Conservation (phyloP, 768 basidiomycete species). For the Rhodotorula babjevae region DNA sequence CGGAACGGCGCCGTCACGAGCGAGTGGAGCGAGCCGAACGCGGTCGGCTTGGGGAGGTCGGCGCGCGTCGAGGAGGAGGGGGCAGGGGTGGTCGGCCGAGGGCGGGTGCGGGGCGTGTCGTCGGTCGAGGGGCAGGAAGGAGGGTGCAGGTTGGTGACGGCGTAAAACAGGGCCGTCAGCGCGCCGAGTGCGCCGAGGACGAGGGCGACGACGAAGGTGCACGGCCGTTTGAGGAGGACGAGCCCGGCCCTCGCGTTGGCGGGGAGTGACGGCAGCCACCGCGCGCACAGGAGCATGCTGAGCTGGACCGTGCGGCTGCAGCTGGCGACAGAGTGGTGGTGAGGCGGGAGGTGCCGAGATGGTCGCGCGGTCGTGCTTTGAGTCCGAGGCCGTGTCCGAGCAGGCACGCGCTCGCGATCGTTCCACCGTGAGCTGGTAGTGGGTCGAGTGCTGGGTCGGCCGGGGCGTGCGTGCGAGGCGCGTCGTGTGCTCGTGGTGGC, state of each 20-base stretch:
- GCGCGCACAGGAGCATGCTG: not conserved
- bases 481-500: too few relatives aligned
- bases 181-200: not conserved
- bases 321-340: too few relatives aligned
- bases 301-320: too few relatives aligned
- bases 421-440: too few relatives aligned
- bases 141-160: not conserved
- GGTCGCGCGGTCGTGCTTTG: too few relatives aligned
- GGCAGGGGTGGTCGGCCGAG: not conserved
- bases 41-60: not conserved
- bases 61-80: not conserved
- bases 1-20: constrained; percentile 7
- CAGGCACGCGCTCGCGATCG: too few relatives aligned
- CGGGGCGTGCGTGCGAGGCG: too few relatives aligned
- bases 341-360: too few relatives aligned
- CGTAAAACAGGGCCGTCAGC: not conserved
- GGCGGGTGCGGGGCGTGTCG: not conserved
- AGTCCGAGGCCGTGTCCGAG: too few relatives aligned
- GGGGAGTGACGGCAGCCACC: not conserved
- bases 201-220: not conserved
- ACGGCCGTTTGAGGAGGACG: not conserved
- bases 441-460: too few relatives aligned
- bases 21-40: not conserved
- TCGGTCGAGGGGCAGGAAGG: not conserved
- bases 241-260: not conserved